phyloP scores from a whole-genome alignment of 1,284 basidiomycete genomes.

The Papiliotrema laurentii region DNA sequence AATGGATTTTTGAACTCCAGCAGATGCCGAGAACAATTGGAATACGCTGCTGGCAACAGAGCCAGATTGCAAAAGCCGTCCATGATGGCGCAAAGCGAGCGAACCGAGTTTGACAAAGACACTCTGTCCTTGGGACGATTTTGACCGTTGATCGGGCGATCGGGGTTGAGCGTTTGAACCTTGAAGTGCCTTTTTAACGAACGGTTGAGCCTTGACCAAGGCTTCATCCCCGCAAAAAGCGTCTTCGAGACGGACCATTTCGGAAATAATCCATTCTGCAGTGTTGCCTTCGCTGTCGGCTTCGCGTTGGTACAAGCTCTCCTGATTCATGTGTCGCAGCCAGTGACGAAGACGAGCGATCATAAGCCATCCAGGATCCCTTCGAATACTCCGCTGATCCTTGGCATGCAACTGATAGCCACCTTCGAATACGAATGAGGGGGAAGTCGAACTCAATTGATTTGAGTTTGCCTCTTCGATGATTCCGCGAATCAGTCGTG shows the following conservation, averaged over 20 bases:
- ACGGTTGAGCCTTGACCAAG: slow-evolving; percentile 23
- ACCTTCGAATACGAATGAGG: slow-evolving; percentile 30
- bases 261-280: slow-evolving; percentile 14
- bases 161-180: slow-evolving; percentile 3
- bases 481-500: slow-evolving; percentile 21
- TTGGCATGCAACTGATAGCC: slow-evolving; percentile 39
- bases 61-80: slow-evolving; percentile 16
- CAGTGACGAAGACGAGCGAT: slow-evolving; percentile 39
- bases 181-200: slow-evolving; percentile 28
- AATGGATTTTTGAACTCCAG: slow-evolving; percentile 10
- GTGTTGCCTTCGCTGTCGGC: no score
- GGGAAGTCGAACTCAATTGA: slow-evolving; percentile 14
- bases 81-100: slow-evolving; percentile 23
- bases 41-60: slow-evolving; percentile 18
- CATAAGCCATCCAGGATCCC: slow-evolving; percentile 37
- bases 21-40: slow-evolving; percentile 13
- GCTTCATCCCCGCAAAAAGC: slow-evolving; percentile 18
- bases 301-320: no score
- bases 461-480: slow-evolving; percentile 11
- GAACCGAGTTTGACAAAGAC: slow-evolving; percentile 16
- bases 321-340: slow-evolving; percentile 9
- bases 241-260: slow-evolving; percentile 24
- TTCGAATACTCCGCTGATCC: slow-evolving; percentile 34
- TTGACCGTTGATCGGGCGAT: background rate
- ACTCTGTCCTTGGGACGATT: background rate